A percentile compares a stretch with the other conserved stretches of the same genome.
Evolutionary conservation across 225 moss, liverwort and hornwort species (phyloP).

Genomic region (Asterella californica): DNA sequence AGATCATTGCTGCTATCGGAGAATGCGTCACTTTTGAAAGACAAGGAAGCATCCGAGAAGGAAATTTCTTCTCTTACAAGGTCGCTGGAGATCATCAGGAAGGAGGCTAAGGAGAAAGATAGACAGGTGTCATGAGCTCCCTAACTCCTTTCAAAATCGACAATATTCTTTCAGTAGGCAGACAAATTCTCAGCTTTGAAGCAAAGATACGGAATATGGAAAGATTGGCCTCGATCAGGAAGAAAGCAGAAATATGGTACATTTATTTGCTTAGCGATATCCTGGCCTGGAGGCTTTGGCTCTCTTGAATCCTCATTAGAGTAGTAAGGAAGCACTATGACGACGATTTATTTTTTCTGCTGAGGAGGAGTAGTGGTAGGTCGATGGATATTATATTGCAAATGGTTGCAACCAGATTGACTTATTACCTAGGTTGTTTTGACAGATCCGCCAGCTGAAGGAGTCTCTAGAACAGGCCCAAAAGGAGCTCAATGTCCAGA

Average conservation of each 20-base stretch:
- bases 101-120: slow-evolving; percentile 70
- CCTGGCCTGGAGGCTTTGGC: not conserved
- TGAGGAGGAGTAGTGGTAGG: not conserved
- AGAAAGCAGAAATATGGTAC: not conserved
- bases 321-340: not conserved
- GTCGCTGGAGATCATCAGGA: slow-evolving; percentile 56
- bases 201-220: not conserved
- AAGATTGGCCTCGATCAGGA: not conserved
- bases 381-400: not conserved
- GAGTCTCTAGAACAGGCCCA: slow-evolving; percentile 53
- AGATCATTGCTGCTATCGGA: slow-evolving; percentile 58
- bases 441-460: slow-evolving; percentile 61
- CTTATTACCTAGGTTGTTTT: not conserved
- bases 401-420: not conserved
- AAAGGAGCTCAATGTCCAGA: slow-evolving; percentile 65
- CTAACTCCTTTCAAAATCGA: not conserved
- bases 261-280: not conserved
- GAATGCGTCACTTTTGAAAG: slow-evolving; percentile 48
- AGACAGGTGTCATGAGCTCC: slow-evolving; percentile 45
- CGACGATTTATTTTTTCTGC: not conserved
- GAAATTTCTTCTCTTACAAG: slow-evolving; percentile 52
- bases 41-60: slow-evolving; percentile 55
- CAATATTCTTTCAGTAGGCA: not conserved
- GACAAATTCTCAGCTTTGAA: not conserved
- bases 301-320: not conserved